A percentile compares a stretch with the other conserved stretches of the same genome.
Evolutionary conservation across 352 stramenopile species (phyloP).

Genomic region (Sclerospora graminicola): DNA sequence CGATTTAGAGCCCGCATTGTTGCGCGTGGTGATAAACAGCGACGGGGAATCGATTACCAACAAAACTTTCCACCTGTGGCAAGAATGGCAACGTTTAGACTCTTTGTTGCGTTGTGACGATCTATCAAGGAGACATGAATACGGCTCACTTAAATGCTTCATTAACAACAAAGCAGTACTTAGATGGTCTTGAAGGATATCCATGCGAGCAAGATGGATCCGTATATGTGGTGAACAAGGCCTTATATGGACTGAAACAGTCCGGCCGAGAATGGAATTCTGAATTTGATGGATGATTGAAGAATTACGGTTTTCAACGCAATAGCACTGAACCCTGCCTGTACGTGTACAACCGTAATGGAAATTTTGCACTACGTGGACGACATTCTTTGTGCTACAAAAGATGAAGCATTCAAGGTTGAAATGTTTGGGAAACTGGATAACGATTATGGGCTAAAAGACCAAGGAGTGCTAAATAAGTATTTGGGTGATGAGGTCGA

Average conservation of each 20-base stretch:
- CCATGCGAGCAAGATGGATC: neutral
- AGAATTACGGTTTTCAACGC: too few species aligned
- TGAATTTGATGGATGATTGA: too few species aligned
- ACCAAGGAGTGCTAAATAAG: neutral
- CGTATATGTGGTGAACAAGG: neutral
- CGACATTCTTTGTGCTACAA: neutral
- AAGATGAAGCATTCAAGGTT: neutral
- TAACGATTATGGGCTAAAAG: neutral
- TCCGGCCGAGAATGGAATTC: neutral
- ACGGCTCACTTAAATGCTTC: neutral
- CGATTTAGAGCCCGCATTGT: too few species aligned
- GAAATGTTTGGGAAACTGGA: neutral
- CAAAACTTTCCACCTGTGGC: too few species aligned
- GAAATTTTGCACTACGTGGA: neutral
- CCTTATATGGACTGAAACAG: neutral
- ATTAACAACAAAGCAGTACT: neutral
- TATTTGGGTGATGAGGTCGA: neutral
- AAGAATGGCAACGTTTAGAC: too few species aligned
- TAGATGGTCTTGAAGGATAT: neutral
- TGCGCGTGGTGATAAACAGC: too few species aligned
- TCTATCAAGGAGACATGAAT: conserved; percentile 1
- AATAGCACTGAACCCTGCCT: neutral
- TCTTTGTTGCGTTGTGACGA: too few species aligned
- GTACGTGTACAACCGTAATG: neutral
- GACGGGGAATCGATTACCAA: too few species aligned